Conservation (phyloP, 192 early-diverging fungal species). For the Linnemannia zychae region DNA sequence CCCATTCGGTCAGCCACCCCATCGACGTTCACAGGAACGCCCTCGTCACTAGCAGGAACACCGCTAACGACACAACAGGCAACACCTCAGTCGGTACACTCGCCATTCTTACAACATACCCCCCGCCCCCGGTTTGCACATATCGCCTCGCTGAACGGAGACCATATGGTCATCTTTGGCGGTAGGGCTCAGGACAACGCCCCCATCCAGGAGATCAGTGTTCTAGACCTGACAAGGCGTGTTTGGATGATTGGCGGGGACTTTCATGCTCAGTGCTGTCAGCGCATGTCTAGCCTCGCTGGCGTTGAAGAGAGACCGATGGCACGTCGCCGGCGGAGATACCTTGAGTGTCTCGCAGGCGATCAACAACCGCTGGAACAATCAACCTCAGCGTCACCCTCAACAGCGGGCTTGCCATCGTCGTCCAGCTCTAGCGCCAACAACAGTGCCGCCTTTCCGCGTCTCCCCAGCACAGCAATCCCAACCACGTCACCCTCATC, state of each 20-base stretch:
- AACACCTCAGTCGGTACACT: slow-evolving; percentile 5
- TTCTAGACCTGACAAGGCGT: slow-evolving; percentile 69
- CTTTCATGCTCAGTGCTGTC: slow-evolving; percentile 11
- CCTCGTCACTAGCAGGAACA: neutral
- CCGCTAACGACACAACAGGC: slow-evolving; percentile 1
- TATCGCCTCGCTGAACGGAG: slow-evolving; percentile 67
- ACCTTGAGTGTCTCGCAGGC: slow-evolving; percentile 33
- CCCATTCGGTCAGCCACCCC: slow-evolving; percentile 2
- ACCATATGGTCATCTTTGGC: slow-evolving; percentile 72
- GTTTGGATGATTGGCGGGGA: slow-evolving; percentile 64
- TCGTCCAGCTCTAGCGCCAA: neutral
- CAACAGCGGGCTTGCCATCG: neutral
- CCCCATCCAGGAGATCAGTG: slow-evolving; percentile 75
- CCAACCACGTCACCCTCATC: neutral
- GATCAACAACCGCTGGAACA: neutral
- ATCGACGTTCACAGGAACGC: neutral
- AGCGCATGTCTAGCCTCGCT: slow-evolving; percentile 14
- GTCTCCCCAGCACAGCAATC: slow-evolving; percentile 14
- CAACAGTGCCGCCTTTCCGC: neutral
- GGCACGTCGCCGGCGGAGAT: slow-evolving; percentile 37
- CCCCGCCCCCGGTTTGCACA: slow-evolving; percentile 78
- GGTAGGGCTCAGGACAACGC: slow-evolving; percentile 73
- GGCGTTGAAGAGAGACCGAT: slow-evolving; percentile 37
- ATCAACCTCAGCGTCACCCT: neutral
- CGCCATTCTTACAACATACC: slow-evolving; percentile 34